Conservation (phyloP, 257 asterid genomes). For the Rehmannia glutinosa region DNA sequence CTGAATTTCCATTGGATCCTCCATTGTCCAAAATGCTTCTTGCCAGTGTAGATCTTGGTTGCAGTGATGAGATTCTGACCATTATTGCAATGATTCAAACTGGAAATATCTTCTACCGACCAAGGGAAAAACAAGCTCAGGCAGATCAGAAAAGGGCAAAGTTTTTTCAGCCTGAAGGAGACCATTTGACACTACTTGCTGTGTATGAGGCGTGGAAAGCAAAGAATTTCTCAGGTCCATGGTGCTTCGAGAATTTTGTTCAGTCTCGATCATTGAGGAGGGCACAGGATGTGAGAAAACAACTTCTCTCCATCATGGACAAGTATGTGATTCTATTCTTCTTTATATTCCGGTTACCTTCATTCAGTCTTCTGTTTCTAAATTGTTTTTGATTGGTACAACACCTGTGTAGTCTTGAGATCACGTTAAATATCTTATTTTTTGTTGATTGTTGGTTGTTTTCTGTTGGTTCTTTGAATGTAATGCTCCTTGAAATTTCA, state of each 20-base stretch:
- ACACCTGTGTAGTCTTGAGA: not conserved
- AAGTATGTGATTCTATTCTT: conserved; percentile 43
- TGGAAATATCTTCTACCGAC: conserved; percentile 86
- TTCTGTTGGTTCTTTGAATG: not conserved
- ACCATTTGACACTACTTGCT: conserved; percentile 83
- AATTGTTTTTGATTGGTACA: conserved; percentile 10
- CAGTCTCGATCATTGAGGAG: conserved; percentile 83
- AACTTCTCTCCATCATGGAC: conserved; percentile 85
- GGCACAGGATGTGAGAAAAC: conserved; percentile 91
- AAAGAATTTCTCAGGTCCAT: conserved; percentile 79
- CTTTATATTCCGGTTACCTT: not conserved
- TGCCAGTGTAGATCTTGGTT: conserved; percentile 90
- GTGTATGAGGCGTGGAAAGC: conserved; percentile 99
- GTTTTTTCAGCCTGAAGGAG: conserved; percentile 93
- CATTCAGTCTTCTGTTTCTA: not conserved
- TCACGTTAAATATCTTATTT: conserved; percentile 6
- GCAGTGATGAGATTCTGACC: conserved; percentile 90
- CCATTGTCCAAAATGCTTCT: conserved; percentile 91
- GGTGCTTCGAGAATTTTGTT: conserved; percentile 94
- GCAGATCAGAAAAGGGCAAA: conserved; percentile 92
- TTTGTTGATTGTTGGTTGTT: not conserved
- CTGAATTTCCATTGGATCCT: conserved; percentile 95
- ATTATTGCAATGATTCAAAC: conserved; percentile 94
- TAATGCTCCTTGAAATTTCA: not conserved
- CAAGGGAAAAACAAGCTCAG: conserved; percentile 95